Evolutionary conservation across 2,329 filamentous ascomycete genomes (phyloP).

Genomic region (Arthrobotrys megalospora): DNA sequence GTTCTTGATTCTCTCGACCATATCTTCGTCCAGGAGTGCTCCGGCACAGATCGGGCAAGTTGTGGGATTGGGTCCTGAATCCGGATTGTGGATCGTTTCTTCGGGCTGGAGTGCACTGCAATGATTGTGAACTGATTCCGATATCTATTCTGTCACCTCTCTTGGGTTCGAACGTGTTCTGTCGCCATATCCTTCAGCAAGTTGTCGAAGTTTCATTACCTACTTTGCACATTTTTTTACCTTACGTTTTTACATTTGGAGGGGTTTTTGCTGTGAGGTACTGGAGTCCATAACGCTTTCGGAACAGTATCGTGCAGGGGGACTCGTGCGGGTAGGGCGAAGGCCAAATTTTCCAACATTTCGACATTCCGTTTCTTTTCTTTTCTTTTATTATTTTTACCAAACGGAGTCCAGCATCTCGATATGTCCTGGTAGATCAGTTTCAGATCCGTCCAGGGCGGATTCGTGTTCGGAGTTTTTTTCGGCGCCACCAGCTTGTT

Average conservation of each 20-base stretch:
- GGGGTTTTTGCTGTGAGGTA: neutral
- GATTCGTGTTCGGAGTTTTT: no score
- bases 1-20: neutral
- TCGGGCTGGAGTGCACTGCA: slow-evolving; percentile 43
- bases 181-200: slow-evolving; percentile 31
- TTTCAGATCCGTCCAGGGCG: no score
- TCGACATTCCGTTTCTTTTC: no score
- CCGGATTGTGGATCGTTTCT: slow-evolving; percentile 39
- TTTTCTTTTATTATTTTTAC: no score
- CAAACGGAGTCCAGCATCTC: no score
- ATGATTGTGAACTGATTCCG: neutral
- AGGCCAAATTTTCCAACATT: no score
- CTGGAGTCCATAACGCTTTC: no score
- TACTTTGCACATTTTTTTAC: neutral
- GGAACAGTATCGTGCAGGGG: no score
- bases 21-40: slow-evolving; percentile 43
- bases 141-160: slow-evolving; percentile 13
- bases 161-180: slow-evolving; percentile 20
- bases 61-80: neutral
- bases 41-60: slow-evolving; percentile 42
- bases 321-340: no score
- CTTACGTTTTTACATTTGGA: neutral
- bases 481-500: no score
- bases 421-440: no score
- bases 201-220: slow-evolving; percentile 20